Evolutionary conservation across 352 stramenopile genomes (phyloP), one percentile per base, ranked within the genome.

Genomic region (Globisporangium okanoganense): DNA sequence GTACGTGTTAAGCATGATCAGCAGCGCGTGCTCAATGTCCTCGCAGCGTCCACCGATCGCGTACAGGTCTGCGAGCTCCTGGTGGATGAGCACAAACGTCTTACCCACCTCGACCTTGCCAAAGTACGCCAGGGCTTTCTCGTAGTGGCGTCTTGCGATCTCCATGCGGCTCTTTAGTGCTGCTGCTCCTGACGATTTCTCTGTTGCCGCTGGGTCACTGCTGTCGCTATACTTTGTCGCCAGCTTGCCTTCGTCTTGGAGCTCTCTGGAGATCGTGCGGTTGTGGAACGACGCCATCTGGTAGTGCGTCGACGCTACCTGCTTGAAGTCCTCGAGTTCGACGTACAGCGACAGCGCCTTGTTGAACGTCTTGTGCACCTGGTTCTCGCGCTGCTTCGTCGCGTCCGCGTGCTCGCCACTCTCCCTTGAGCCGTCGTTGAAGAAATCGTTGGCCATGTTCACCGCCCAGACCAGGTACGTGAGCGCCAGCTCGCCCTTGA

Each of bases 401-500:
- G 70, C 52, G 1, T 65, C 33, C 29, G n/a, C 62, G 24, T 18
- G 36, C 2, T 45, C 40, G 13, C 64, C 50, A 20, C 22, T 20
- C 14, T 56, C 22, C 9, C 41, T 14, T 13, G 29, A 45, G 10
- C 33, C 20, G 16, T 33, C 44, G 45, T 9, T 47, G 5, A 10
- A 59, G 12, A 45, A 57, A 27, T 63, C 65, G 48, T 64, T 86
- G 0, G 76, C 71, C 36, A 90, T 64, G 22, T 83, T 74, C 27
- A 95, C 85, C 6, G 78, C 83, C 82, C 82, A 95, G 36, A 93
- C 81, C 22, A 95, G 47, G 65, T 92, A 93, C 2, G 77, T 91
- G 24, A 95, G 66, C 5, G 86, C 84, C 12, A 95, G 52, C 44
- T 95, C 86, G n/a, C 85, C 85, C 47, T 81, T 88, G 6, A 95